Percentiles rank a stretch among this genome's conserved stretches.
Evolutionary conservation across 306 rosid species (phyloP).

Genomic region (Prunus mira): DNA sequence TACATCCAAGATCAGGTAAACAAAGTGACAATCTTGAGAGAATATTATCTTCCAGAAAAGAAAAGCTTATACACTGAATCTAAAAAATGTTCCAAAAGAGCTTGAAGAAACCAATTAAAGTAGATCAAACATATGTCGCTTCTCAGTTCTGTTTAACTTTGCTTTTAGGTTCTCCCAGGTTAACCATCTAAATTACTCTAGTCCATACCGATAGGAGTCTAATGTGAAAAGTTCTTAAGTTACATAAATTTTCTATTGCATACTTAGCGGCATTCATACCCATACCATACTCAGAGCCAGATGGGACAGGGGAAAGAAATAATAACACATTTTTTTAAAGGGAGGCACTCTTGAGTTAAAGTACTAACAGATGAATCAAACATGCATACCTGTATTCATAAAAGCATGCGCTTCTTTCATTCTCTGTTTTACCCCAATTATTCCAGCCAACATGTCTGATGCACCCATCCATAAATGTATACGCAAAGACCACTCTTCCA

Average conservation of each 20-base stretch:
- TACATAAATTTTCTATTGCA: background rate
- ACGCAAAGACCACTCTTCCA: constrained; percentile 84
- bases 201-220: background rate
- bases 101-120: background rate
- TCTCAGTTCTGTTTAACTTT: background rate
- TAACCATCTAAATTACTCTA: background rate
- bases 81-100: background rate
- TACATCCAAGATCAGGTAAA: background rate
- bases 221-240: background rate
- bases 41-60: background rate
- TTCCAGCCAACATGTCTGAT: constrained; percentile 72
- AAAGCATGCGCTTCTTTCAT: constrained; percentile 73
- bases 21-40: background rate
- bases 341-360: constrained; percentile 8
- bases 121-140: background rate
- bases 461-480: constrained; percentile 72
- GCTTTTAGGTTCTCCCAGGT: background rate
- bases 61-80: background rate
- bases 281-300: background rate
- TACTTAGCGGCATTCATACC: background rate
- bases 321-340: background rate
- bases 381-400: constrained; percentile 66
- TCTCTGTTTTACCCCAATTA: constrained; percentile 79
- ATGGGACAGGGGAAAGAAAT: background rate
- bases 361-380: constrained; percentile 9